Percentiles rank a stretch among this genome's conserved stretches.
phyloP scores from a whole-genome alignment of 148 eudicot species.

The Oxyria digyna region DNA sequence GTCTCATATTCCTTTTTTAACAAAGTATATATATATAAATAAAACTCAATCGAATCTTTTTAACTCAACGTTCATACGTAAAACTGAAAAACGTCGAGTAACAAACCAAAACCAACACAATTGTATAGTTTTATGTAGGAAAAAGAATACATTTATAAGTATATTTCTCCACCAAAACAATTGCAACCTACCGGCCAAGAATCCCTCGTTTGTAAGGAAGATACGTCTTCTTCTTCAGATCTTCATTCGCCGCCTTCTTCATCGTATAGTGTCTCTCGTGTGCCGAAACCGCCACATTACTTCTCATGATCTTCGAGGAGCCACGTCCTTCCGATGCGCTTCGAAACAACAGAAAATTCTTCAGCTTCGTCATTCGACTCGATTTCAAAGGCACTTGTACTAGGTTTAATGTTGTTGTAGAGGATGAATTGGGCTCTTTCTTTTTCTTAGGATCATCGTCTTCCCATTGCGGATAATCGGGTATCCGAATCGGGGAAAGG shows the following conservation, averaged over 20 bases:
- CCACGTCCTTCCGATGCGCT: conserved; percentile 69
- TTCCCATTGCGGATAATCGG: neutral
- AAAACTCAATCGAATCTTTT: too few species aligned
- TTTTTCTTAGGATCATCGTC: neutral
- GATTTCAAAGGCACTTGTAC: conserved; percentile 1
- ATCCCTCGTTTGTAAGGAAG: conserved; percentile 61
- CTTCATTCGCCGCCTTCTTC: conserved; percentile 53
- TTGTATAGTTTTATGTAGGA: too few species aligned
- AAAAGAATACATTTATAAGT: too few species aligned
- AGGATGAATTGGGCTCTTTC: neutral
- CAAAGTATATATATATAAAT: too few species aligned
- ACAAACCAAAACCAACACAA: too few species aligned
- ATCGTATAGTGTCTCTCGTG: conserved; percentile 57
- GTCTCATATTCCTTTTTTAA: too few species aligned
- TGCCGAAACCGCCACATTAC: conserved; percentile 29
- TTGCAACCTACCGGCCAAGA: conserved; percentile 40
- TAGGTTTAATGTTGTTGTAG: neutral
- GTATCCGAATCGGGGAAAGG: conserved; percentile 18
- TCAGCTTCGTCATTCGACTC: conserved; percentile 42
- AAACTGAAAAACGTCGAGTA: too few species aligned
- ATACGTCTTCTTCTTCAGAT: conserved; percentile 62
- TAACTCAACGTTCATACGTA: too few species aligned
- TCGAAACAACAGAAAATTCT: conserved; percentile 52
- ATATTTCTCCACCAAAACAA: neutral
- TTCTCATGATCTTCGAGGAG: conserved; percentile 21